Base-by-base conservation (phyloP, 1,284 basidiomycete species). In the Ganoderma meredithae region DNA sequence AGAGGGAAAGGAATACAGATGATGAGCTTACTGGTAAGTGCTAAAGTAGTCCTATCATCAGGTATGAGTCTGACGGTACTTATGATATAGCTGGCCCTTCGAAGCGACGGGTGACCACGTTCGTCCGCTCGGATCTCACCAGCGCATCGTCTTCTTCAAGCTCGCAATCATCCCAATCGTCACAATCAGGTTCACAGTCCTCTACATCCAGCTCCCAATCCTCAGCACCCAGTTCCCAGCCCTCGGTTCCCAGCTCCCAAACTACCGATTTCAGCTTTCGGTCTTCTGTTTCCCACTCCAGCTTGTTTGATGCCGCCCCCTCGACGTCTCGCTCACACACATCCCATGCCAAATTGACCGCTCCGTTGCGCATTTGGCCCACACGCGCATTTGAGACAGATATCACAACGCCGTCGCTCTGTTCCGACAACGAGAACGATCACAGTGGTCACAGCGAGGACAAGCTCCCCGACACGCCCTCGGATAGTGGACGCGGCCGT, bases 351-450 rank as follows among this genome's bases (percentile, higher is more conserved):
- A 62, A 62, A 44, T 47, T 47, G 2, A 64, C n/a, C 9, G 61
- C 62, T 9, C 65, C 64, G 25, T 64, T 72, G 4, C 71, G 71
- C 8, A 72, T 72, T 27, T 78, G 77, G 76, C 76, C 77, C 5
- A 76, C 77, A 8, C 62, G 72, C 0, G 71, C 75, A 12, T 73
- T 71, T 1, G 76, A 76, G 58, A 78, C 77, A 19, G 78, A 79
- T 44, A 61, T 78, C 49, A 79, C 78, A 2, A 92, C 91, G 0
- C 91, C 91, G 0, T 92, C 91, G 0, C 80, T 93, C 5, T 90
- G 86, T 72, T 92, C 90, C 2, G 90, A 92, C 74, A 89, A 79
- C 66, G 79, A 80, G 52, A 88, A 78, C 61, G 78, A 79, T 12
- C 73, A 70, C 40, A 77, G 44, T 70, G 84, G 85, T 43, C 73